Evolutionary conservation across 2,329 filamentous ascomycete species (phyloP), one percentile per base, ranked within the genome.

Genomic region (Tetracladium maxilliforme): DNA sequence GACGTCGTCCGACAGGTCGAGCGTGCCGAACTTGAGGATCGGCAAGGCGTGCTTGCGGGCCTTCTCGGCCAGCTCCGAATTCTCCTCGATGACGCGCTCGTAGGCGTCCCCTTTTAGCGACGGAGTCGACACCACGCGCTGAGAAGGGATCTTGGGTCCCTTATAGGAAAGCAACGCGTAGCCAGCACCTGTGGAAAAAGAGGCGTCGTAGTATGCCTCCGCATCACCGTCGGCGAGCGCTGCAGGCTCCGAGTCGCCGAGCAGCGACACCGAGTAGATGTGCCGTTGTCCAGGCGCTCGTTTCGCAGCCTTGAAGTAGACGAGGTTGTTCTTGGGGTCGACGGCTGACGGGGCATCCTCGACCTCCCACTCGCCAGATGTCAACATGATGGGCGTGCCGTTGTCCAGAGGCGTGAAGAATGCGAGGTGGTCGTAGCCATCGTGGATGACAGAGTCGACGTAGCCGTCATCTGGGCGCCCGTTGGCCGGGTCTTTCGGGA

Each of bases 371-470:
- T 76, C 49, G 5, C 90, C 90, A 19, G 78, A 73, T 0, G 90
- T 98, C 20, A 98, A 69, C 60, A 92, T 70, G 23, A 81, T 54
- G 6, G 90, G 86, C n/a, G 79, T 58, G 0, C 78, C 59, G 38
- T 74, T 86, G 38, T 95, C 80, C 26, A 95, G 52, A 3, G 90
- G 87, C 0, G 77, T 75, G 45, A 94, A 98, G 52, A 95, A 95
- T 1, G 79, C 90, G 25, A 98, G 57, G 40, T 98, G 90, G 38
- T 95, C 82, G 38, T 80, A 82, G 28, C 84, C 76, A 12, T 92
- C 68, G 42, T 92, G 63, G 28, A 95, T 78, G 30, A 95, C 59
- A 1, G 79, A 84, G 48, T 98, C 90, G 33, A 98, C 74, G 42
- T 98, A 98, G 13, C 90, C 90, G 48, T 94, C 84, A 5, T 87